Evolutionary conservation across 805 yeast species (phyloP), one percentile per base, ranked within the genome.

Genomic region (Priceomyces castillae): DNA sequence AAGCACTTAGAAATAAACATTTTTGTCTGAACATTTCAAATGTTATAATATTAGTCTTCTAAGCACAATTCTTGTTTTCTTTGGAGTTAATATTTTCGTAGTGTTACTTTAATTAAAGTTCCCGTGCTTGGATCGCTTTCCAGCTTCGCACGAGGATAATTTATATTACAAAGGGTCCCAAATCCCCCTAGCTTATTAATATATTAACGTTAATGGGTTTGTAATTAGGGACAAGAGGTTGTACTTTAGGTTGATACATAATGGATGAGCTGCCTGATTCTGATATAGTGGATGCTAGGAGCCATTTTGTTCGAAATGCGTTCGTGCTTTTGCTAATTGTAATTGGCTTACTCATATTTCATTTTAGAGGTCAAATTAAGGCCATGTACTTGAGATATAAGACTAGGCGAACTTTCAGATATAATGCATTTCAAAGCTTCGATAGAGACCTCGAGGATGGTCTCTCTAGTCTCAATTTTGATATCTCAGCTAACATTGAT

Each of bases 401-500:
- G 19, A 15, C 17, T 10, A 53, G 60, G 26, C 42, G 56, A 20
- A 41, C 68, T 40, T 37, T 49, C 30, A 38, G 57, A 22, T 53
- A 51, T 39, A 50, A 40, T 15, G 46, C 51, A 12, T 16, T 44
- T 1, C 49, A 43, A 9, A 46, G 56, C 7, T 65, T 67, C 43
- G 55, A 57, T 38, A 66, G 67, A n/a, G 87, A 82, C 53, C 52
- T 76, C 9, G 80, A 42, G 12, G 45, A 46, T 17, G 56, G 56
- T 1, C 59, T 86, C 18, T 64, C 73, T 22, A 84, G 92, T 3
- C 67, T 63, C 33, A 74, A 67, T 23, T 86, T 86, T 54, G 78
- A 82, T 57, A 56, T 86, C 9, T 51, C 54, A 2, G 49, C 65
- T 2, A 71, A 76, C 37, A 62, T 73, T 11, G 61, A 60, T 17